These are phyloP conservation scores for Lodderomyces parapsilosis DNA, from an alignment of 1,139 yeast species.

Conservation along the genomic window DNA sequence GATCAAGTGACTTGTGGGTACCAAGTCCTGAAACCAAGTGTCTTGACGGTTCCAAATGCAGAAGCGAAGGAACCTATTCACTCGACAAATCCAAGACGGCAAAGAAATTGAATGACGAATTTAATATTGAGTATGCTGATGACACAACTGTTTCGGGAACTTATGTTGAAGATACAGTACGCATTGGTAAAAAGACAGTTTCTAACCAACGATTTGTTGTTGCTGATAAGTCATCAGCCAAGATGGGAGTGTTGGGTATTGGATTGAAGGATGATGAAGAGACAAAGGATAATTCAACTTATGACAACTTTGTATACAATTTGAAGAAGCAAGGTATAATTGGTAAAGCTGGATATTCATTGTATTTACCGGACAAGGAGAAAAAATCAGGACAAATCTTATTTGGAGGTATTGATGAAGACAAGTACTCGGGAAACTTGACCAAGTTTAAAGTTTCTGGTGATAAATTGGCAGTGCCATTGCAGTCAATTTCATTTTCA, in stretches of 20 bases:
- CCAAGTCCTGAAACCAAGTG: constrained; percentile 12
- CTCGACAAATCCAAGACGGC: constrained; percentile 45
- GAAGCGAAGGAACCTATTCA: constrained; percentile 51
- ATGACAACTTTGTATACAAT: constrained; percentile 47
- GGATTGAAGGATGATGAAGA: constrained; percentile 23
- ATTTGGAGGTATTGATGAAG: constrained; percentile 59
- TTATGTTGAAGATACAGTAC: constrained; percentile 61
- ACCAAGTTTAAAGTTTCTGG: constrained; percentile 6
- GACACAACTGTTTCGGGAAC: constrained; percentile 31
- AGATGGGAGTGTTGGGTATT: constrained; percentile 51
- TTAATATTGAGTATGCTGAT: constrained; percentile 32
- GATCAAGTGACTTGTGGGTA: constrained; percentile 46
- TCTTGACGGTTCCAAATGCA: constrained; percentile 22
- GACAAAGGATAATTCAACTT: constrained; percentile 16
- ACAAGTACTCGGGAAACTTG: constrained; percentile 49
- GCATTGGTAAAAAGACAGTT: constrained; percentile 37
- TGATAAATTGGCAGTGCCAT: background rate
- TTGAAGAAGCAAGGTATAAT: constrained; percentile 52
- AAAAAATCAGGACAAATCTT: constrained; percentile 45
- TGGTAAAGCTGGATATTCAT: constrained; percentile 48
- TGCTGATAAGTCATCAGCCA: constrained; percentile 38
- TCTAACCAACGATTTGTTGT: constrained; percentile 49
- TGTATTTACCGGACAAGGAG: constrained; percentile 47
- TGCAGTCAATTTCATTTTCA: background rate
- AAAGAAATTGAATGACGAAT: constrained; percentile 40